Base-by-base conservation (phyloP, 2,329 filamentous ascomycete genomes). In the Aspergillus nomiae region DNA sequence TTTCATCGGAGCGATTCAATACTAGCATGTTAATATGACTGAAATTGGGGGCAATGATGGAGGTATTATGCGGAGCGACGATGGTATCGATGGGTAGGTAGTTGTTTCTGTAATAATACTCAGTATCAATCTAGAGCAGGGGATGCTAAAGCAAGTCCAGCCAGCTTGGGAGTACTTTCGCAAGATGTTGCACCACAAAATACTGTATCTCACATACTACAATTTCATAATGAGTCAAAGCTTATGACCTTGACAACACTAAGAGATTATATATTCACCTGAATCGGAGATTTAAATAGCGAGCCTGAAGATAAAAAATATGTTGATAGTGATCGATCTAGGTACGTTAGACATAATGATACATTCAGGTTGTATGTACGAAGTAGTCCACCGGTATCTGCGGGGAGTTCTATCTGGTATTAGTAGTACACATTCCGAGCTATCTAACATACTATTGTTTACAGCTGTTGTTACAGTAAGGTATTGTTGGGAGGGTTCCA, bases 401-500 rank as follows among this genome's bases (percentile, higher is more conserved):
- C 16, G 38, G 21, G 43, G 43, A 46, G n/a, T 46, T 24, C 10
- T 46, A 46, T n/a, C n/a, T 24, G 11, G 43, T 41, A 41, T 41
- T 9, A n/a, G 16, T 43, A 50, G 11, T 51, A 28, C 24, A 19
- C 12, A 51, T 30, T 12, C 14, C 28, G 8, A 32, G 19, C n/a
- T 38, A 55, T 30, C 28, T n/a, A 34, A 36, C 30, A 34, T 45
- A 54, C 26, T 6, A 38, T 48, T 60, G 56, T 36, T 36, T 36
- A 34, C 32, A 34, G 32, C 10, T 34, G 32, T 34, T 34, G 16
- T 61, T 60, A 59, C 61, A 63, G 59, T 55, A 55, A 55, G 32
- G 51, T 70, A 67, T 73, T 74, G 74, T 75, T 73, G 69, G 71
- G 73, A 70, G 67, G 59, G 64, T 60, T 65, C 54, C 63, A 69